Evolutionary conservation across 2,329 filamentous ascomycete genomes (phyloP).

Genomic region (Paecilomyces fulvus): DNA sequence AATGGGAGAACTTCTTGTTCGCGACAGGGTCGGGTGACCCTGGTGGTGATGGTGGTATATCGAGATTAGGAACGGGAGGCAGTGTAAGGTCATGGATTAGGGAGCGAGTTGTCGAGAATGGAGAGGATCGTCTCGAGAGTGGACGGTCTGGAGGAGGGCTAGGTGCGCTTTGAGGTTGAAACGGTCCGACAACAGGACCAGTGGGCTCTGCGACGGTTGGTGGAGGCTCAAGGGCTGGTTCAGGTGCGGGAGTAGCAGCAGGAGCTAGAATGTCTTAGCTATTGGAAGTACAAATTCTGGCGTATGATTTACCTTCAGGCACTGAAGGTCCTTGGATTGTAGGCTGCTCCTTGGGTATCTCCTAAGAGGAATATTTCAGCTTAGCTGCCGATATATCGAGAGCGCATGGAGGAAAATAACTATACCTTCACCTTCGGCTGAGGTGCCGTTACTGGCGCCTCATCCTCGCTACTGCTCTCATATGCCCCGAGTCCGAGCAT

Average conservation of each 20-base stretch:
- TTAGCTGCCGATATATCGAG: not conserved
- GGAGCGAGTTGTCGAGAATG: slow-evolving; percentile 41
- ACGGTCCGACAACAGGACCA: slow-evolving; percentile 30
- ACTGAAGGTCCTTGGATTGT: not conserved
- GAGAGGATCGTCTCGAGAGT: slow-evolving; percentile 29
- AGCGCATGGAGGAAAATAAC: not conserved
- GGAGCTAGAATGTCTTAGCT: not conserved
- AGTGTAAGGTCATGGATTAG: slow-evolving; percentile 50
- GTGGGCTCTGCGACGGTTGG: slow-evolving; percentile 9
- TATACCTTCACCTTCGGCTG: slow-evolving; percentile 16
- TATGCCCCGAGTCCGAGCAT: slow-evolving; percentile 37
- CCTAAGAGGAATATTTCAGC: not conserved
- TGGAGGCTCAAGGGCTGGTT: not conserved
- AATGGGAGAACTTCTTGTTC: slow-evolving; percentile 52
- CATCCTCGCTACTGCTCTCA: slow-evolving; percentile 39
- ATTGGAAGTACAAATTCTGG: not conserved
- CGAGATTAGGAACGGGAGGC: slow-evolving; percentile 36
- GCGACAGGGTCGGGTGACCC: slow-evolving; percentile 35
- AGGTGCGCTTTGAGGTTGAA: slow-evolving; percentile 16
- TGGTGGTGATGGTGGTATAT: slow-evolving; percentile 40
- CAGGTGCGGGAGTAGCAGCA: not conserved
- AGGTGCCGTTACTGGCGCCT: slow-evolving; percentile 16
- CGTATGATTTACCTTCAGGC: not conserved
- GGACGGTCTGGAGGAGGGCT: slow-evolving; percentile 7
- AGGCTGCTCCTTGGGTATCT: not conserved